Conservation (phyloP, 495 filamentous ascomycete genomes). For the Darksidea phi region DNA sequence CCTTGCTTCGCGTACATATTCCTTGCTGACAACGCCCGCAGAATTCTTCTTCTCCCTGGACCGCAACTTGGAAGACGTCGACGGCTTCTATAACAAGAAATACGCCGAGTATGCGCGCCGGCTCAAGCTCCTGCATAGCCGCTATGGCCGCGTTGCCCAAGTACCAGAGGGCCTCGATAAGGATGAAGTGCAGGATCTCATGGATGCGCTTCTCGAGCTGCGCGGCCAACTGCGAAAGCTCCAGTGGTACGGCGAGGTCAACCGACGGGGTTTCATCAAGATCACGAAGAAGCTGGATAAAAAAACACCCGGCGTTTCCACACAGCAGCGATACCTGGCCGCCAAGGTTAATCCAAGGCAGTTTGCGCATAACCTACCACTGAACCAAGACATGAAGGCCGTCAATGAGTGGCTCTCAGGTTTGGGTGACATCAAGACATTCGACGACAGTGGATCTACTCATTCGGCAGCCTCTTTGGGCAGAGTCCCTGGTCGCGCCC, state of each 20-base stretch:
- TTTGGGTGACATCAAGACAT: constrained; percentile 66
- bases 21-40: constrained; percentile 40
- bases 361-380: constrained; percentile 74
- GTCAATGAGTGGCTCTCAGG: constrained; percentile 90
- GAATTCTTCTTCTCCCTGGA: constrained; percentile 94
- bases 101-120: constrained; percentile 77
- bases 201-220: constrained; percentile 83
- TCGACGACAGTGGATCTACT: constrained; percentile 69
- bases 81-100: constrained; percentile 94
- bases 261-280: constrained; percentile 90
- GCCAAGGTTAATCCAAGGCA: constrained; percentile 81
- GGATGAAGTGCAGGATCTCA: constrained; percentile 85
- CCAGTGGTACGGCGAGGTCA: constrained; percentile 97
- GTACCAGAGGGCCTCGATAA: constrained; percentile 54
- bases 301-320: constrained; percentile 68
- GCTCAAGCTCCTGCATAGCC: constrained; percentile 77
- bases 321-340: constrained; percentile 78
- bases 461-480: constrained; percentile 70
- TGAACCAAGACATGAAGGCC: constrained; percentile 64
- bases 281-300: constrained; percentile 98
- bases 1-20: constrained; percentile 4
- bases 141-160: constrained; percentile 66
- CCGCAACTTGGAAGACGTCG: constrained; percentile 93
- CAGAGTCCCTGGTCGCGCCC: constrained; percentile 65
- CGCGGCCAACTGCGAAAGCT: constrained; percentile 83